Evolutionary conservation across 2,329 filamentous ascomycete genomes (phyloP).

Genomic region (Hypocreales sp.): DNA sequence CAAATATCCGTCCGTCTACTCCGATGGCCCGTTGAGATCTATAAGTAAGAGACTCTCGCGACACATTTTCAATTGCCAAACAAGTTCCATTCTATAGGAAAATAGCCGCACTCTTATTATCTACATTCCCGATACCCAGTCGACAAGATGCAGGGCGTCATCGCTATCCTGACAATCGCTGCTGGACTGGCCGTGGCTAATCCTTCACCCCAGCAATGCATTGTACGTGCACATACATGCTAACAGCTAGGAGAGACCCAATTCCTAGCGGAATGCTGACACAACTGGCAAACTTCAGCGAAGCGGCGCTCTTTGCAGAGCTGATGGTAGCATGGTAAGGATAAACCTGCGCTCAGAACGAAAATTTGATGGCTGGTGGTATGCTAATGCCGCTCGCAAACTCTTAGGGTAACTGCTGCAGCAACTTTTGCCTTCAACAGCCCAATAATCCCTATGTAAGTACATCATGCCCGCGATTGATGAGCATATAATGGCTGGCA

Average conservation of each 20-base stretch:
- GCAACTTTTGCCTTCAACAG: neutral
- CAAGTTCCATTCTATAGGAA: no score
- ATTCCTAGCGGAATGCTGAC: no score
- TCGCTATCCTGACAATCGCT: neutral
- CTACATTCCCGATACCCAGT: no score
- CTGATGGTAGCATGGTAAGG: neutral
- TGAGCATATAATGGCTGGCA: neutral
- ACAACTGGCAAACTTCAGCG: neutral
- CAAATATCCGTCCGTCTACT: no score
- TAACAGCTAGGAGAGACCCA: no score
- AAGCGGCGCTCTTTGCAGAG: neutral
- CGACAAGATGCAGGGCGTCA: neutral
- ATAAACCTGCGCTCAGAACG: neutral
- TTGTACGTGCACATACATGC: no score
- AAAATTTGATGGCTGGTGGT: neutral
- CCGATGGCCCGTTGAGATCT: no score
- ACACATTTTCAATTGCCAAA: no score
- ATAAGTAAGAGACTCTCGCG: no score
- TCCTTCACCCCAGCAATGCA: neutral
- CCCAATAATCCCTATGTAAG: no score
- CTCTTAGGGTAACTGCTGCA: neutral
- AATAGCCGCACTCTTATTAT: no score
- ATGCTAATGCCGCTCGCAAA: no score
- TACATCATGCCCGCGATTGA: neutral
- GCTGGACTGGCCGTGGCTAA: neutral